Base-by-base conservation (phyloP, 2,329 filamentous ascomycete species). In the Pezicula carpinea region DNA sequence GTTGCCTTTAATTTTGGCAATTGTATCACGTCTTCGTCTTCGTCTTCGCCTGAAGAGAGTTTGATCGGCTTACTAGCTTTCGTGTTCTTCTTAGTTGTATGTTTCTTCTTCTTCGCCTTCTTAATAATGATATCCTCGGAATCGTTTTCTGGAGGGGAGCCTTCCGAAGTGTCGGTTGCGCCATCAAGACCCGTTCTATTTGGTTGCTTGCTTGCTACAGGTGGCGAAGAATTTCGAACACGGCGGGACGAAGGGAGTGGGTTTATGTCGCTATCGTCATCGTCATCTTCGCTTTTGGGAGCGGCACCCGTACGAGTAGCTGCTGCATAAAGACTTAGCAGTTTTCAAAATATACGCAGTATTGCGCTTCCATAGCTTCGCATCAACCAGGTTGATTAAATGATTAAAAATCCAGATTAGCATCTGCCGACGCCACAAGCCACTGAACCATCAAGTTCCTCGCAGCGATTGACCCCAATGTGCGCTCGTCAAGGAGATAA, bases 1-100 rank as follows among this genome's bases (percentile, higher is more conserved):
- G n/a, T 42, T 44, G 13, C 52, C 53, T 36, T 48, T 46, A 19
- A 13, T 38, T 19, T n/a, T 21, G 17, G 17, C 13, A 33, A 13
- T 19, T 43, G 11, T 11, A 18, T 8, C 14, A n/a, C n/a, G 5
- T 34, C 40, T 6, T 41, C 39, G 14, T 8, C 22, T 39, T 41
- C 34, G 6, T 43, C 15, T 42, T 55, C 41, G 17, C 15, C 22
- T 11, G 11, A 11, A n/a, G 22, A 26, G 26, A 43, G 21, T 8
- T 11, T 10, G 22, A 40, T 40, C 14, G 43, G 23, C 5, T 11
- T 29, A 21, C 21, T 22, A n/a, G 35, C 6, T 11, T n/a, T 26
- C 13, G 23, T 26, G 4, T n/a, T 15, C 15, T 19, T 34, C 22
- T 34, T 31, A 13, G 34, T 8, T 18, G 19, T 14, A 6, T 31